Evolutionary conservation across 2,329 filamentous ascomycete genomes (phyloP), one percentile per base, ranked within the genome.

Genomic region (Neonectria neomacrospora): DNA sequence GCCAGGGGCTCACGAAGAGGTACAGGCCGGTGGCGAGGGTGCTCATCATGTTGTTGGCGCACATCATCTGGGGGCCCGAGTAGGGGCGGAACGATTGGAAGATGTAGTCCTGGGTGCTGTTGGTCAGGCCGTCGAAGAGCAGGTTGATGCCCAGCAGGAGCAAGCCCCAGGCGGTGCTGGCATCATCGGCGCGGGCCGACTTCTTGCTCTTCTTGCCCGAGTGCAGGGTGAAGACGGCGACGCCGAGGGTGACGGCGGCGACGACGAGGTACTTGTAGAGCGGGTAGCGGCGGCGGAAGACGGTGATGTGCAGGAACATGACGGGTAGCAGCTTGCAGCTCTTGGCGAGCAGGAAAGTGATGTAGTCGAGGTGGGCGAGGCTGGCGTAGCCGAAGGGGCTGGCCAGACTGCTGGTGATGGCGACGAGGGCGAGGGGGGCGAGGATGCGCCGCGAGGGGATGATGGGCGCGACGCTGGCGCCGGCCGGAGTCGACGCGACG

Each of bases 291-390:
- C 91, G 91, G 64, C 91, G 90, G 83, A 97, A 99, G 50, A 99
- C 80, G 47, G 94, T 95, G 74, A 98, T 88, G 82, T 99, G 95
- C 42, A 99, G 86, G 74, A 96, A 90, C 96, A 99, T 98, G 75
- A 99, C 96, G 3, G 96, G 96, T n/a, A 99, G 89, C 20, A 99
- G 87, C 83, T 99, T 99, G 90, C 96, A 99, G 73, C 91, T 94
- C 81, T 99, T 98, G 72, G 96, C 95, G 44, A 99, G 91, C 71
- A 97, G 92, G 81, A 97, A 98, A 30, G 96, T 97, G 75, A 98
- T 93, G 81, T 98, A 98, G 86, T 98, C 96, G 80, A 98, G 94
- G 78, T 98, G 94, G 39, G 91, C 90, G 54, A 98, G 89, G 63
- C 90, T 91, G 53, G 96, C 94, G 80, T 98, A 98, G 71, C 95